Evolutionary conservation across 768 basidiomycete species (phyloP), one percentile per base, ranked within the genome.

Genomic region (Leccinum longicurvipes): DNA sequence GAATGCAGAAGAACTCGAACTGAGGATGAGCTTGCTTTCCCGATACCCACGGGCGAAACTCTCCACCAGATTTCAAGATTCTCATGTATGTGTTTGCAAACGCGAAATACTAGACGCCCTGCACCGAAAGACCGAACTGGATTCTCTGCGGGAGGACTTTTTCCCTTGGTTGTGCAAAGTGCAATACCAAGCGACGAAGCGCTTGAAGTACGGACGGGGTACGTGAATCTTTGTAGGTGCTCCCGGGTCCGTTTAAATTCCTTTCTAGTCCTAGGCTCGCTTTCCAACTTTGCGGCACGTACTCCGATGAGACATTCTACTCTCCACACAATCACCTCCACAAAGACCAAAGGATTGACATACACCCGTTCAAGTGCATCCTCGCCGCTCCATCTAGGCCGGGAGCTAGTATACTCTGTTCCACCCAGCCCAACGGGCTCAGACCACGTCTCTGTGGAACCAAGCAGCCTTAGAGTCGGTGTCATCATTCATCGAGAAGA

Each of bases 161-260:
- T 68, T 98, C 11, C 95, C 95, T 0, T 97, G 93, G 91, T 67
- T 97, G 53, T 89, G 92, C 73, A 93, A 91, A 67, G 74, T 90
- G 6, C 89, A 91, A 58, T 93, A 93, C 68, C 86, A 85, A 56
- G 74, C 75, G 10, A 76, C 77, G 15, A 85, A 83, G 62, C 76
- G 76, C 60, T 72, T 70, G 47, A 87, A 84, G 71, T 89, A 89
- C 59, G 80, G 75, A 29, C 71, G 73, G 58, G 72, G 89, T 88
- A 65, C 8, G 57, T 71, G 24, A 50, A 45, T 49, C 45, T 53
- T 21, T 31, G 57, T 4, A 28, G 41, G 31, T 36, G 56, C 55
- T 31, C 3, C 19, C 12, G 12, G 2, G 23, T 42, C 23, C 29
- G 31, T 39, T 53, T 32, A 49, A 31, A 46, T 5, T 21, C 17